Evolutionary conservation across 306 rosid species (phyloP).

Genomic region (Lagenaria siceraria): DNA sequence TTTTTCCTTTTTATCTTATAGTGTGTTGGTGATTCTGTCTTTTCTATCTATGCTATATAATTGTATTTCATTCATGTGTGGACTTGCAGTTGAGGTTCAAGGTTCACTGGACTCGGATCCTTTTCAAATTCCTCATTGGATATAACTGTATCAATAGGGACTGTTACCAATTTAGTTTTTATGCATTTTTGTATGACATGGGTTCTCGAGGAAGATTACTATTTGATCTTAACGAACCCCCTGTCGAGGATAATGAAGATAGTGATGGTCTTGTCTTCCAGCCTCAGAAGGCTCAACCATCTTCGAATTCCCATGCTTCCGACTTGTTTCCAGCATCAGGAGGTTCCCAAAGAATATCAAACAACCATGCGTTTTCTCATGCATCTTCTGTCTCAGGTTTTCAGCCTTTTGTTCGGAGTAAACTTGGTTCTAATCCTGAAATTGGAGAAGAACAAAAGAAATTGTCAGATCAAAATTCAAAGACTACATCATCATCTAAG

Average conservation of each 20-base stretch:
- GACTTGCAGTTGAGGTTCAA: conserved; percentile 23
- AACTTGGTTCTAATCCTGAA: conserved; percentile 29
- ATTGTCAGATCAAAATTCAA: conserved; percentile 26
- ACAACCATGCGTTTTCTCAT: conserved; percentile 69
- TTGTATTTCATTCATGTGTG: background rate
- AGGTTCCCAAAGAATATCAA: conserved; percentile 41
- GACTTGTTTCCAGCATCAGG: conserved; percentile 40
- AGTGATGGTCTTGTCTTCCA: conserved; percentile 31
- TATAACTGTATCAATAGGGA: conserved; percentile 11
- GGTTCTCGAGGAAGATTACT: conserved; percentile 83
- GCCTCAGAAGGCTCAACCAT: conserved; percentile 65
- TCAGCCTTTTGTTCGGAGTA: conserved; percentile 85
- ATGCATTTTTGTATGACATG: conserved; percentile 84
- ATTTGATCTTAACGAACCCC: conserved; percentile 98
- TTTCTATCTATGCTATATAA: background rate
- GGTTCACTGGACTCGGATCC: background rate
- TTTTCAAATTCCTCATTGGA: background rate
- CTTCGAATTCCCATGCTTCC: conserved; percentile 35
- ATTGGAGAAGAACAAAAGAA: conserved; percentile 33
- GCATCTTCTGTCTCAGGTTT: conserved; percentile 82
- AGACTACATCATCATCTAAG: conserved; percentile 18
- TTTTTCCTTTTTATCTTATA: background rate
- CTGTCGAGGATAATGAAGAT: conserved; percentile 73
- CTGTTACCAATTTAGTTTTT: conserved; percentile 28
- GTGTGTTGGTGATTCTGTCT: background rate